Evolutionary conservation across 176 grass and related monocot species (phyloP).

Genomic region (Tillandsia fasciculata): DNA sequence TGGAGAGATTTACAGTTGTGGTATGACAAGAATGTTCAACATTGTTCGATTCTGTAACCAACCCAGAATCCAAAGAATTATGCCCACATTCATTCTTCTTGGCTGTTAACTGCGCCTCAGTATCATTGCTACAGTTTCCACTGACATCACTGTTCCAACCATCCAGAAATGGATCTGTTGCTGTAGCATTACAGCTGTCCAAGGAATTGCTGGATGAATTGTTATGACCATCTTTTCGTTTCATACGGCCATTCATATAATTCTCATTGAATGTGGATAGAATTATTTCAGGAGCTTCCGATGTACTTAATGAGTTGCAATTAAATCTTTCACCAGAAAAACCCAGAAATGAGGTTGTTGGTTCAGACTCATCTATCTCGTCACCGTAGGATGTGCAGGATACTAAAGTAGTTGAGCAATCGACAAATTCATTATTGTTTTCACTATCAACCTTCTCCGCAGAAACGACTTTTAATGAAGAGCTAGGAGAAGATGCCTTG

Average conservation of each 20-base stretch:
- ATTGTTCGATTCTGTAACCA: background rate
- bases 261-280: background rate
- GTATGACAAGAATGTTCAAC: background rate
- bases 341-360: conserved; percentile 19
- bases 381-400: conserved; percentile 36
- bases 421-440: conserved; percentile 38
- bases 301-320: conserved; percentile 12
- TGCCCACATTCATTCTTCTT: conserved; percentile 33
- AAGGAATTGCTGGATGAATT: conserved; percentile 14
- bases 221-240: background rate
- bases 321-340: conserved; percentile 13
- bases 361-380: conserved; percentile 36
- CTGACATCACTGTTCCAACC: conserved; percentile 20
- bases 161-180: conserved; percentile 33
- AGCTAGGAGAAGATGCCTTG: conserved; percentile 33
- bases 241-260: background rate
- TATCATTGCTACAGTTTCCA: conserved; percentile 27
- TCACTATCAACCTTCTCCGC: conserved; percentile 45
- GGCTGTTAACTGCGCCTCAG: background rate
- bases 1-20: conserved; percentile 2
- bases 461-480: conserved; percentile 43
- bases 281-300: conserved; percentile 2
- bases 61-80: conserved; percentile 11
- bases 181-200: background rate
- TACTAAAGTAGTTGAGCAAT: conserved; percentile 31